Evolutionary conservation across 202 grass and related monocot genomes (phyloP), one percentile per base, ranked within the genome.

Genomic region (Schoenoplectus triqueter): DNA sequence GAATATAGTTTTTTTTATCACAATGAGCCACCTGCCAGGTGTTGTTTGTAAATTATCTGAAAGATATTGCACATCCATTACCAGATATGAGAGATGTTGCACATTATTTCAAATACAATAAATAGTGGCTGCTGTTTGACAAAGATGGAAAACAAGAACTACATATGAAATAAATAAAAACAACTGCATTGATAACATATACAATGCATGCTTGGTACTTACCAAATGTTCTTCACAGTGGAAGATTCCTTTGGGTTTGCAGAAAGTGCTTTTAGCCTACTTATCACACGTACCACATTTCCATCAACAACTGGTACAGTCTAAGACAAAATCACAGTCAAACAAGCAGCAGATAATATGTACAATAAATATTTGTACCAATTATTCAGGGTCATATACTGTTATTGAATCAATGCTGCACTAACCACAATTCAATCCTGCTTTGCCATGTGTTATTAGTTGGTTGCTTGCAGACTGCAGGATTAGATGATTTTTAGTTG

Each of bases 191-290:
- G 10, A 10, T 59, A 10, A 40, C 19, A 42, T 42, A 78, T 42
- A 78, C 20, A 60, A 61, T 42, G 13, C 21, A 57, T 61, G 31
- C 7, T 17, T 76, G 47, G 10, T 89, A 17, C 83, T 82, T 65
- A 98, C 95, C 95, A 98, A 45, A 98, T 93, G 59, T 77, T 83
- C 85, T 93, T 98, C 71, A 95, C 74, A 10, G 95, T 92, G 66
- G 89, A 85, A 9, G 95, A 90, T 84, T 95, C 85, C 81, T 98
- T 98, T 80, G 95, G 92, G 68, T 92, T 95, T 57, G 88, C 91
- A 10, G 95, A 84, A 83, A 98, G 93, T 48, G 95, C 85, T 48
- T 92, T 90, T 66, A 98, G 81, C 82, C 95, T 93, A 89, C 92
- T 90, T 14, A 93, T 88, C 80, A 98, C 95, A 70, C 95, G 85